phyloP scores from a whole-genome alignment of 176 grass and related monocot species.

The Saccharum officinarum region DNA sequence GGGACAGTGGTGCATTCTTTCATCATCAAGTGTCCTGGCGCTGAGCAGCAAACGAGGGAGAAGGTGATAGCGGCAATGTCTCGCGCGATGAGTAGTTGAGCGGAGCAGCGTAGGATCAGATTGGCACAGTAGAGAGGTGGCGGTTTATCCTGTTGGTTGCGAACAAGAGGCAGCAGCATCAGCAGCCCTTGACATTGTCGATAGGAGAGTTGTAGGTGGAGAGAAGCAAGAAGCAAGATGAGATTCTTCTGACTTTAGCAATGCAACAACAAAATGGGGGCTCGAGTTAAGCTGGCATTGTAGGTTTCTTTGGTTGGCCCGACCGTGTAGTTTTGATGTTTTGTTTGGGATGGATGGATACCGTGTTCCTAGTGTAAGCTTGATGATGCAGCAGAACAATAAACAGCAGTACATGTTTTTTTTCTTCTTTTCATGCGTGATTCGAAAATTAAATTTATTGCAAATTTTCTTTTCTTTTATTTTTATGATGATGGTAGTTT shows the following conservation, averaged over 20 bases:
- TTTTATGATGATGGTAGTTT: neutral
- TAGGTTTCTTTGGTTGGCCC: conserved; percentile 40
- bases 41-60: conserved; percentile 83
- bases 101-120: conserved; percentile 32
- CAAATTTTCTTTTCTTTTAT: neutral
- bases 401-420: conserved; percentile 45
- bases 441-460: conserved; percentile 20
- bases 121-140: conserved; percentile 11
- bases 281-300: conserved; percentile 37
- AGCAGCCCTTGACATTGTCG: conserved; percentile 45
- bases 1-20: conserved; percentile 72
- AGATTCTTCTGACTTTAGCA: conserved; percentile 60
- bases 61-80: conserved; percentile 76
- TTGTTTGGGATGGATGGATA: conserved; percentile 47
- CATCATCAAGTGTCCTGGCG: conserved; percentile 72
- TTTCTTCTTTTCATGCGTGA: conserved; percentile 28
- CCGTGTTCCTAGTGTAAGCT: conserved; percentile 54
- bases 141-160: conserved; percentile 28
- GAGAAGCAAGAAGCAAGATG: conserved; percentile 41
- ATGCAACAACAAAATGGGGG: conserved; percentile 31
- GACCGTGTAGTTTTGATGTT: conserved; percentile 54
- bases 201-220: conserved; percentile 60
- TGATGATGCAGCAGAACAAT: conserved; percentile 46
- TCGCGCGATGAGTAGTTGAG: conserved; percentile 53
- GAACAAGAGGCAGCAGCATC: conserved; percentile 41